Base-by-base conservation (phyloP, 768 basidiomycete genomes). In the Phylloporus sp. region DNA sequence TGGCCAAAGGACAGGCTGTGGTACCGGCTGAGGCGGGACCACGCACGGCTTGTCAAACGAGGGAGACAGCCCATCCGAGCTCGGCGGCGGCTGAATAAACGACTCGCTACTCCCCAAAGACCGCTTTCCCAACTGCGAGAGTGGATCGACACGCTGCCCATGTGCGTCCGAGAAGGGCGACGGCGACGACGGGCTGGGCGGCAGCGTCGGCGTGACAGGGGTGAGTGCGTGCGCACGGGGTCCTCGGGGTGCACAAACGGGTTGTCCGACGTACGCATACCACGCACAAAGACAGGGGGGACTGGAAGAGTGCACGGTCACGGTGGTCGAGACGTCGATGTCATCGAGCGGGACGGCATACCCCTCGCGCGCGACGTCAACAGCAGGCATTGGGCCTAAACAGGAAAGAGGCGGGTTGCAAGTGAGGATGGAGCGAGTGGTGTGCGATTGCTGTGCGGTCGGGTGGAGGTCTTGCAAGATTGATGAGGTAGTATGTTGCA, bases 31-130 rank as follows among this genome's bases (percentile, higher is more conserved):
- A 18, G 72, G 72, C 4, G 73, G 67, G 9, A 44, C 64, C 46
- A 59, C 57, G 15, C 58, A 69, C 13, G 75, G 76, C 4, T 73
- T 71, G 20, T 70, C 72, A 11, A 69, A 48, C 1, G 35, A 62
- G 23, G 70, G 73, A 6, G 86, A 84, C 2, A 88, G 70, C 29
- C 74, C 79, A n/a, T 88, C 69, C 0, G 84, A 83, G 52, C 72
- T 76, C 0, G 82, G 83, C 1, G 79, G 76, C 1, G 76, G 16
- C 13, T 42, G 77, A 27, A 60, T 62, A 35, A 60, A 29, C 5
- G 60, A 57, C 2, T 65, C 57, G 18, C 31, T 32, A 20, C 24
- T 27, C 42, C 23, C 49, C 15, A 34, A 50, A 16, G 41, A 50
- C 34, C 53, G 59, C 23, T 31, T 48, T 6, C 22, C 32, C 6